phyloP scores from a whole-genome alignment of 495 filamentous ascomycete species.

The Penicillium crystallinum region DNA sequence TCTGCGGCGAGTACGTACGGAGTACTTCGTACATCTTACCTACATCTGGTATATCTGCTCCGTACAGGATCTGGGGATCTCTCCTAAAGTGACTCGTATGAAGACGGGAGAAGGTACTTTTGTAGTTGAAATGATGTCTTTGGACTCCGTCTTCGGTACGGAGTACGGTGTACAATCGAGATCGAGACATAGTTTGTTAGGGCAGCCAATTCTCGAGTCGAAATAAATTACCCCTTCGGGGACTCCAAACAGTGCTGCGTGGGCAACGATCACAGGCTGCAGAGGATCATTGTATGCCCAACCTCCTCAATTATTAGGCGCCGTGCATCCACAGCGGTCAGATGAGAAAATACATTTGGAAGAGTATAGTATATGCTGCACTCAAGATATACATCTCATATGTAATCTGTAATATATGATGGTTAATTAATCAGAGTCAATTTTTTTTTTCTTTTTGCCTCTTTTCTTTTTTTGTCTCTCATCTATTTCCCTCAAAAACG shows the following conservation, averaged over 20 bases:
- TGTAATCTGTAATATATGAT: not conserved
- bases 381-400: not conserved
- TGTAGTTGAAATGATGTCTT: not conserved
- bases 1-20: no score
- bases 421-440: not conserved
- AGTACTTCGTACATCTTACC: not conserved
- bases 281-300: slow-evolving; percentile 20
- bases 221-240: slow-evolving; percentile 11
- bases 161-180: no score
- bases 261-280: slow-evolving; percentile 18
- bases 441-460: not conserved
- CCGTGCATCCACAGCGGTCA: slow-evolving; percentile 11
- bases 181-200: not conserved
- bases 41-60: not conserved
- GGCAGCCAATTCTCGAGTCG: slow-evolving; percentile 2
- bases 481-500: not conserved
- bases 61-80: not conserved
- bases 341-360: not conserved
- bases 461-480: not conserved
- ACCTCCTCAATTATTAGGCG: slow-evolving; percentile 17
- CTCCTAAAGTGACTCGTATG: slow-evolving; percentile 5
- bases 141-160: no score
- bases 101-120: not conserved
- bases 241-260: slow-evolving; percentile 8
- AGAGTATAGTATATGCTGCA: not conserved